phyloP scores from a whole-genome alignment of 805 yeast genomes.

The Teunomyces gatunensis region DNA sequence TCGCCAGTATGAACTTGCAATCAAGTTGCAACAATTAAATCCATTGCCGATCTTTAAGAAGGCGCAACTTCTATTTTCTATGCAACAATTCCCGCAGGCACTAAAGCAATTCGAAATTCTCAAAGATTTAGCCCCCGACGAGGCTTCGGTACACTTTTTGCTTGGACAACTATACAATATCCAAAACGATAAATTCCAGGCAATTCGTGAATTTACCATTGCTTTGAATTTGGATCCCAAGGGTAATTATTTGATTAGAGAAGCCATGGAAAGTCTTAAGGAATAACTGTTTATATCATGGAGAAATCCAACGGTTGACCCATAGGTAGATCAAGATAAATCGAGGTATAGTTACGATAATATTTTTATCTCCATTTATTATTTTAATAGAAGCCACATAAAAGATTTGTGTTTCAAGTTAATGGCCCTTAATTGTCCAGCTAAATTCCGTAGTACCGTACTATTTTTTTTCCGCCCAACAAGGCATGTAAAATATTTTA shows the following conservation, averaged over 20 bases:
- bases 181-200: conserved; percentile 69
- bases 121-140: conserved; percentile 83
- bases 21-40: conserved; percentile 77
- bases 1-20: conserved; percentile 78
- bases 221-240: conserved; percentile 92
- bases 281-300: conserved; percentile 10
- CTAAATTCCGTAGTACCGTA: no score
- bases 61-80: conserved; percentile 73
- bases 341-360: background rate
- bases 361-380: background rate
- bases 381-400: background rate
- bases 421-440: no score
- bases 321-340: background rate
- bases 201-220: conserved; percentile 80
- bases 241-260: conserved; percentile 80
- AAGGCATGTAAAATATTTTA: background rate
- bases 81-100: conserved; percentile 72
- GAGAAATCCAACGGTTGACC: conserved; percentile 1
- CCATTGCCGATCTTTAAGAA: conserved; percentile 86
- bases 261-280: conserved; percentile 65
- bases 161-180: conserved; percentile 84
- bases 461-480: no score
- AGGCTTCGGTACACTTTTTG: conserved; percentile 87
- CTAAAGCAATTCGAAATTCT: conserved; percentile 70
- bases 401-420: no score